These are phyloP conservation scores for Yueomyces sp. DNA, from an alignment of 805 yeast species.

Conservation along the genomic window DNA sequence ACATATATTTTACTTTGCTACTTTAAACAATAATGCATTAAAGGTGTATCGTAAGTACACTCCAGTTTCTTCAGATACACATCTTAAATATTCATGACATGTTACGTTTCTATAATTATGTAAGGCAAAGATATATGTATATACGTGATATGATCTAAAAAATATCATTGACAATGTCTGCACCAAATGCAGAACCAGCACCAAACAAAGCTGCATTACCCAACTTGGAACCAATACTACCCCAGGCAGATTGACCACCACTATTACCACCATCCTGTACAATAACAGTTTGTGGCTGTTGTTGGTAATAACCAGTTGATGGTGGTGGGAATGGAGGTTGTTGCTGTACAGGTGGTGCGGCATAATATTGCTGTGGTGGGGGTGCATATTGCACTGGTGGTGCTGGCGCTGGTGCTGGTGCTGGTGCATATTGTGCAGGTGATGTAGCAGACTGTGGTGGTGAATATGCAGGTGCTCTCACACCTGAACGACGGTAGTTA, in stretches of 20 bases:
- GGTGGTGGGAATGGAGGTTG: conserved; percentile 39
- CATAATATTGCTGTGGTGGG: conserved; percentile 10
- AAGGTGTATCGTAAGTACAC: too few species aligned
- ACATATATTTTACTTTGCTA: too few species aligned
- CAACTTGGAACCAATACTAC: conserved; percentile 53
- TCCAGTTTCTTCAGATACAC: neutral
- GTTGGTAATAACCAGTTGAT: conserved; percentile 33
- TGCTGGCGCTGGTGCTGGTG: neutral
- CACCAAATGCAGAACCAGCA: conserved; percentile 91
- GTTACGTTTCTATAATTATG: conserved; percentile 1
- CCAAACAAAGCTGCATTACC: conserved; percentile 93
- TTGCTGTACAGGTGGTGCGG: conserved; percentile 4
- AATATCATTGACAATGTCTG: conserved; percentile 64
- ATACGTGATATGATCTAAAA: conserved; percentile 27
- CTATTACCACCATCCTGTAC: conserved; percentile 14
- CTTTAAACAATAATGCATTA: too few species aligned
- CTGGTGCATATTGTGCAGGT: neutral
- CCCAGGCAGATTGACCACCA: neutral
- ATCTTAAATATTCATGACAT: neutral
- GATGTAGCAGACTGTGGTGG: neutral
- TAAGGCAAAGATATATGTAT: neutral
- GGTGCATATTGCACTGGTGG: conserved; percentile 31
- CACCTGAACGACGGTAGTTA: conserved; percentile 7
- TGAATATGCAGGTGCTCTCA: conserved; percentile 8
- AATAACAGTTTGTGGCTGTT: conserved; percentile 19